Base-by-base conservation (phyloP, 306 rosid genomes). In the Sesbania bispinosa region DNA sequence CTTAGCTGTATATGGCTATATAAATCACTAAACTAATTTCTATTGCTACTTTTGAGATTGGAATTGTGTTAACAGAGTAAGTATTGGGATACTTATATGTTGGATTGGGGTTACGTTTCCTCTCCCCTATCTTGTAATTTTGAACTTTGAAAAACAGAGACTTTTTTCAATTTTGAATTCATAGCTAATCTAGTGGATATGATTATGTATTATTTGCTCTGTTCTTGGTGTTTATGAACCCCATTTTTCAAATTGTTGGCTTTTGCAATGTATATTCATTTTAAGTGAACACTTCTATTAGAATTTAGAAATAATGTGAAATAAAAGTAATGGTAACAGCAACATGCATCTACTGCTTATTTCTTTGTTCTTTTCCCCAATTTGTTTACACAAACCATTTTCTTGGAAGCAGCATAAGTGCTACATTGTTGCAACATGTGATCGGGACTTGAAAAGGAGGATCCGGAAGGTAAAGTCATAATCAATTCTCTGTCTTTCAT, bases 381-480 rank as follows among this genome's bases (percentile, higher is more conserved):
- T n/a, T n/a, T n/a, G n/a, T n/a, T 53, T 41, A 32, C 46, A 24
- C 48, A 16, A 63, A 67, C 55, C 7, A n/a, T 71, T 73, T 79
- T 71, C 30, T 58, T 83, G 50, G 35, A 43, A 60, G 55, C 96
- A 94, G 98, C 90, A 86, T 54, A 94, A 88, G 65, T 94, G 98
- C 76, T 94, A 71, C 77, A 87, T 94, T 54, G 96, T 94, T 29
- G 98, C 98, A 19, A 94, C 98, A 11, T 89, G 96, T 45, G 98
- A 90, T 87, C 79, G 97, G 50, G 97, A 94, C 84, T 83, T 94
- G 71, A 94, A 90, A 84, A 85, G 97, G 74, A 87, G 96, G 77
- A 90, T 94, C 43, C 90, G 97, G 35, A 94, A 89, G 98, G 98
- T 90, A 79, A 64, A 54, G 66, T 59, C 46, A 32, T 38, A 63